Conservation (phyloP, 768 basidiomycete genomes). For the Candolleomyces eurysporus region DNA sequence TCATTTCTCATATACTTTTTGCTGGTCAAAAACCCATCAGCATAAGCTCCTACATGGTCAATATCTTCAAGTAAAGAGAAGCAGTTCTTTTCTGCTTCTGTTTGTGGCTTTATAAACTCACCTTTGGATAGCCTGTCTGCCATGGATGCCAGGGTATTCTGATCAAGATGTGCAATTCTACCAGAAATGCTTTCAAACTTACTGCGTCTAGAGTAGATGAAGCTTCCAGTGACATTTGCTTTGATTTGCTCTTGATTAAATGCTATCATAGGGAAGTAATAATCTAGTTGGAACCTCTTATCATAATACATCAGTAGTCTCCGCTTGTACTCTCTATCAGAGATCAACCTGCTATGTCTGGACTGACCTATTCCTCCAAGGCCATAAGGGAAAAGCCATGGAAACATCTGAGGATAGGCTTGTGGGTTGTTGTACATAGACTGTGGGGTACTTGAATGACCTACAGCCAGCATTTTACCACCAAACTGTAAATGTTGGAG, state of each 20-base stretch:
- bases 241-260: constrained; percentile 33
- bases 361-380: constrained; percentile 6
- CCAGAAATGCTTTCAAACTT: constrained; percentile 16
- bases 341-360: constrained; percentile 3
- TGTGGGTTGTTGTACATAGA: not conserved
- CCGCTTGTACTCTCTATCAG: constrained; percentile 18
- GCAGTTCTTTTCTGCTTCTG: constrained; percentile 17
- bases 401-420: constrained; percentile 6
- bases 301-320: constrained; percentile 33
- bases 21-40: too few species aligned
- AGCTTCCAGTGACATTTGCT: constrained; percentile 17
- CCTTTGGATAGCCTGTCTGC: constrained; percentile 9
- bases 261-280: constrained; percentile 27
- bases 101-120: constrained; percentile 14
- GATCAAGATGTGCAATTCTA: constrained; percentile 13
- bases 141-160: constrained; percentile 7
- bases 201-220: constrained; percentile 13
- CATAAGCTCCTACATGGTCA: constrained; percentile 7
- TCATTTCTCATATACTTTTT: too few species aligned
- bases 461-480: constrained; percentile 1
- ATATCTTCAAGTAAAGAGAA: constrained; percentile 19
- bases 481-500: not conserved
- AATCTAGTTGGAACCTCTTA: constrained; percentile 32
- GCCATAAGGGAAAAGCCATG: constrained; percentile 10
- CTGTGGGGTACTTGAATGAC: not conserved